A percentile compares a stretch with the other conserved stretches of the same genome.
Conservation (phyloP, 208 protist species). For the Acanthamoeba quina region DNA sequence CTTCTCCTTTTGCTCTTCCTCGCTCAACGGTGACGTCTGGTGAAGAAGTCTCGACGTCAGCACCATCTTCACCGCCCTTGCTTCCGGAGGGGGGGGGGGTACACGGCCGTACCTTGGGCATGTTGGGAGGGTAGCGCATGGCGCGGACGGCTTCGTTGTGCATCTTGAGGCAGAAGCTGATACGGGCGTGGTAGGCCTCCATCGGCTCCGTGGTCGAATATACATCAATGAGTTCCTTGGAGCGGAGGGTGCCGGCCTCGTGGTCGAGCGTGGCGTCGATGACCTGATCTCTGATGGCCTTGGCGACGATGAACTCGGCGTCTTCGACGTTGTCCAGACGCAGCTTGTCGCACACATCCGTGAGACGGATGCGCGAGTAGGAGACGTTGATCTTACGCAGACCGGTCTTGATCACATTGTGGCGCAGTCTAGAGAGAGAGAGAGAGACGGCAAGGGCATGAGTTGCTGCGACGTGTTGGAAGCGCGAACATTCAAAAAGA, state of each 20-base stretch:
- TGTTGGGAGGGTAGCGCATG: conserved; percentile 71
- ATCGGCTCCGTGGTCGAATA: conserved; percentile 97
- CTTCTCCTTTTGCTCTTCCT: conserved; percentile 38
- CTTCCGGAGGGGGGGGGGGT: too few species aligned
- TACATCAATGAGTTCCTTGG: conserved; percentile 95
- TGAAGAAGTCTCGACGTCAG: not conserved
- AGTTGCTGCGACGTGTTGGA: too few species aligned
- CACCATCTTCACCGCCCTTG: not conserved
- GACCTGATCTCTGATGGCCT: conserved; percentile 97
- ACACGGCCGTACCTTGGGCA: not conserved
- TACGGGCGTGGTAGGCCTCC: conserved; percentile 95
- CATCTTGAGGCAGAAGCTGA: conserved; percentile 96
- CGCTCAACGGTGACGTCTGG: conserved; percentile 18
- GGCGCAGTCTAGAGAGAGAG: conserved; percentile 89
- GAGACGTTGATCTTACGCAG: conserved; percentile 97
- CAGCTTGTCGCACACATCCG: conserved; percentile 96
- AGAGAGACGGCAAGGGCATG: not conserved
- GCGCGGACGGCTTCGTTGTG: conserved; percentile 93
- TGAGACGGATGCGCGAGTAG: conserved; percentile 97
- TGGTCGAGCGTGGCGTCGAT: conserved; percentile 98
- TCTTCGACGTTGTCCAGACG: conserved; percentile 95
- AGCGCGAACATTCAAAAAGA: not conserved
- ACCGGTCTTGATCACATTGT: conserved; percentile 98
- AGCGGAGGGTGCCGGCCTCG: conserved; percentile 94
- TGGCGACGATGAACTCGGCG: conserved; percentile 98